Evolutionary conservation across 257 asterid species (phyloP).

Genomic region (Fraxinus cuspidata): DNA sequence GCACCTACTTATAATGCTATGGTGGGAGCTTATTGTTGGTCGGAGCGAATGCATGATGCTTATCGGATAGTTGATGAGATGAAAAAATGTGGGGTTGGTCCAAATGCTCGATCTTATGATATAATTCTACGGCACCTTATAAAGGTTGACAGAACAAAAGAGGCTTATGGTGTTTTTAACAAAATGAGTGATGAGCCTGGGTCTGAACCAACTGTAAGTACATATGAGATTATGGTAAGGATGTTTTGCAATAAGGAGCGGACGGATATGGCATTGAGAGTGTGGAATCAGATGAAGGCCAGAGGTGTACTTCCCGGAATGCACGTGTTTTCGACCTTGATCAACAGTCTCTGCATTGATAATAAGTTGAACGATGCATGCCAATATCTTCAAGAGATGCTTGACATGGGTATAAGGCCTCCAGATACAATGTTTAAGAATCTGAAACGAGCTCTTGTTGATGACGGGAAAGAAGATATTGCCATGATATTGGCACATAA

Average conservation of each 20-base stretch:
- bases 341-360: constrained; percentile 53
- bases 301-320: constrained; percentile 72
- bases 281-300: constrained; percentile 78
- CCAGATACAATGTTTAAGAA: constrained; percentile 58
- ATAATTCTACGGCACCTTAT: constrained; percentile 69
- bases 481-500: constrained; percentile 41
- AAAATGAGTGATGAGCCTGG: constrained; percentile 57
- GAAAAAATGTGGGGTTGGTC: constrained; percentile 63
- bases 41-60: constrained; percentile 52
- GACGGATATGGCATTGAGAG: constrained; percentile 59
- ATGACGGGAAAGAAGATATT: constrained; percentile 59
- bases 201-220: constrained; percentile 64
- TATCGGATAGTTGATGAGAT: constrained; percentile 60
- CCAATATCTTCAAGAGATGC: constrained; percentile 57
- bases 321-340: constrained; percentile 73
- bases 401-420: constrained; percentile 83
- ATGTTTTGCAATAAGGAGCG: constrained; percentile 70
- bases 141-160: constrained; percentile 44
- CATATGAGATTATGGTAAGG: constrained; percentile 77
- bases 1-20: constrained; percentile 74
- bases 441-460: constrained; percentile 58
- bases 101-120: constrained; percentile 71
- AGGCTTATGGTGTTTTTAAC: constrained; percentile 61
- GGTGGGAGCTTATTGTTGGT: constrained; percentile 88
- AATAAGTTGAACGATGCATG: constrained; percentile 57